Base-by-base conservation (phyloP, 108 stramenopile genomes). In the Chaetoceros muelleri region DNA sequence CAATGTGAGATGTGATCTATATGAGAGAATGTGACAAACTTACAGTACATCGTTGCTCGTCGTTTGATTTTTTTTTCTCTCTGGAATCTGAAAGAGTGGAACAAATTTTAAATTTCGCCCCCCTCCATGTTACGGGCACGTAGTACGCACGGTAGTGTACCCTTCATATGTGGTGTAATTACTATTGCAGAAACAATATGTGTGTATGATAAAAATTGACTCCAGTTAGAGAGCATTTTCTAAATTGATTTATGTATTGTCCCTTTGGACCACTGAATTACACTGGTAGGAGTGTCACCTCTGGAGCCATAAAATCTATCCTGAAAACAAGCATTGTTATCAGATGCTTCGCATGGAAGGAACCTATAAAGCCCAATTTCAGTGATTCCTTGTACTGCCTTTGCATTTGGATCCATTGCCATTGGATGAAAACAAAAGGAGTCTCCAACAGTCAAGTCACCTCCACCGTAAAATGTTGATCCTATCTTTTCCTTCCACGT, bases 191-290 rank as follows among this genome's bases (percentile, higher is more conserved):
- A 40, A 40, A 40, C 13, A 13, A 10, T 40, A 40, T 40, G 34
- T 40, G 13, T 40, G 34, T 13, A 40, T 40, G 34, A 40, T 10
- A 13, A 40, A 40, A 40, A 13, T 13, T 40, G 5, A 10, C 13
- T 13, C 13, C 13, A 40, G 5, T 13, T 10, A 10, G 5, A 40
- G 34, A n/a, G n/a, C n/a, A n/a, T n/a, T n/a, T n/a, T n/a, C n/a
- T 40, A 40, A 40, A 5, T 40, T 40, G 5, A 10, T 40, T 40
- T 40, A 13, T 40, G 34, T 40, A 64, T 54, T 3, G 72, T 68
- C 16, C 72, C 72, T 55, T 73, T 73, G 60, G 66, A 67, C 72
- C 72, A 73, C 53, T 73, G 72, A 21, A 73, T 30, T 17, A 67
- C 72, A 3, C 66, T 59, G 1, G 72, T 73, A 0, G 72, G 72